phyloP scores from a whole-genome alignment of 2,329 filamentous ascomycete genomes.

The Thermothelomyces thermophilus region DNA sequence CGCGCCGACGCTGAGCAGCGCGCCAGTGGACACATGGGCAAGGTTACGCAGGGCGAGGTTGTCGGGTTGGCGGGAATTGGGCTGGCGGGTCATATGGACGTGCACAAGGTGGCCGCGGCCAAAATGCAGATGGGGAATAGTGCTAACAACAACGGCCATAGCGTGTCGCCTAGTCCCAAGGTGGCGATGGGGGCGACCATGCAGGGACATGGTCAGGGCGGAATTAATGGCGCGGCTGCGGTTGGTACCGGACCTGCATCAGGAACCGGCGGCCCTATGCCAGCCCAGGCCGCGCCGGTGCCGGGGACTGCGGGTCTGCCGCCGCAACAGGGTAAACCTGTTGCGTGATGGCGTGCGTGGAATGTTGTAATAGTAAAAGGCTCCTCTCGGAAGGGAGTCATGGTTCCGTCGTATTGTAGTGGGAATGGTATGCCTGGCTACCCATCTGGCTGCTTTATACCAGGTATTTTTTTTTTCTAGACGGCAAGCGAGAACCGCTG shows the following conservation, averaged over 20 bases:
- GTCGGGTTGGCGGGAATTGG: constrained; percentile 35
- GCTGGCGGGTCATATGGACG: constrained; percentile 30
- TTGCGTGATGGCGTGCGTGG: neutral
- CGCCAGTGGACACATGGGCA: constrained; percentile 36
- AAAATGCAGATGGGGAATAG: constrained; percentile 28
- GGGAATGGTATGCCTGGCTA: too few relatives aligned
- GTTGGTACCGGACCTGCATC: neutral
- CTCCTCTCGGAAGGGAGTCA: neutral
- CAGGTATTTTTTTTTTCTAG: neutral
- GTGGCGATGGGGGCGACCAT: constrained; percentile 5
- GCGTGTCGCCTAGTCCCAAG: constrained; percentile 17
- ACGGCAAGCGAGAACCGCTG: too few relatives aligned
- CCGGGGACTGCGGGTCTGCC: constrained; percentile 7
- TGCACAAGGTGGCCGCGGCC: constrained; percentile 31
- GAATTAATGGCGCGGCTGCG: constrained; percentile 16
- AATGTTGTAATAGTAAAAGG: too few relatives aligned
- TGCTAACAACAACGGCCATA: neutral
- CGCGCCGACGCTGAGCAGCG: constrained; percentile 33
- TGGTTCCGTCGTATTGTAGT: neutral
- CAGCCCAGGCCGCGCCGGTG: neutral
- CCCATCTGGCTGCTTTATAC: neutral
- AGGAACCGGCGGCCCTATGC: neutral
- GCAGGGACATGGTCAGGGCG: constrained; percentile 6
- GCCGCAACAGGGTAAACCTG: neutral
- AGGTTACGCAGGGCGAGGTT: constrained; percentile 39